These are phyloP conservation scores for Heterococcus sp. DNA, from an alignment of 108 stramenopile species.

Conservation along the genomic window DNA sequence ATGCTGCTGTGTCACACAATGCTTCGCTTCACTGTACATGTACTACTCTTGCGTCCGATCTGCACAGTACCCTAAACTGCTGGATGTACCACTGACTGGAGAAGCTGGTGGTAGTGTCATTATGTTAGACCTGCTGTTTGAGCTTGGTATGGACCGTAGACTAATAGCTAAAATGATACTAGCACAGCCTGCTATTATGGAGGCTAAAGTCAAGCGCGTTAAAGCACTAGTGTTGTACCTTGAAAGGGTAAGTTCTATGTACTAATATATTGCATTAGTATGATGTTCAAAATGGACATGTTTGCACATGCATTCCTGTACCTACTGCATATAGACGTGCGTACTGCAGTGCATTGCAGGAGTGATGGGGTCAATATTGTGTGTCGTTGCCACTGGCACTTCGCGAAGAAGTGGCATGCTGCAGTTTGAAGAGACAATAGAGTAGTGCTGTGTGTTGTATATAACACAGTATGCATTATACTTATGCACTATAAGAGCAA, in stretches of 20 bases:
- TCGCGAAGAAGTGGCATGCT: neutral
- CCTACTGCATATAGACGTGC: too few species aligned
- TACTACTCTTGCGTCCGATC: too few species aligned
- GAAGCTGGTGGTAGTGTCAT: neutral
- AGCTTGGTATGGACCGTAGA: neutral
- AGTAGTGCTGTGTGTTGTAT: neutral
- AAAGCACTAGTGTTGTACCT: constrained; percentile 25
- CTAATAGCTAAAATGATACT: neutral
- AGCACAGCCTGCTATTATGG: constrained; percentile 9
- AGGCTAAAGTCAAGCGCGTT: constrained; percentile 15
- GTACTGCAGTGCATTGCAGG: too few species aligned
- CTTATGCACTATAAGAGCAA: too few species aligned
- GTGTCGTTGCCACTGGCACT: too few species aligned
- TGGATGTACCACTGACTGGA: neutral
- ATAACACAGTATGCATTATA: too few species aligned
- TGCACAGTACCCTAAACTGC: neutral
- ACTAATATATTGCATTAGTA: too few species aligned
- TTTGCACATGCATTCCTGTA: too few species aligned
- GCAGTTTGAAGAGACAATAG: neutral
- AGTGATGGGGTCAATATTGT: neutral
- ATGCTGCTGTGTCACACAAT: too few species aligned
- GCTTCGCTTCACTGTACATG: too few species aligned
- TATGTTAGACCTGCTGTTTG: neutral
- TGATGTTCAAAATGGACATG: too few species aligned
- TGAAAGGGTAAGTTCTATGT: constrained; percentile 13